Evolutionary conservation across 495 filamentous ascomycete genomes (phyloP).

Genomic region (Tuber calosporum): DNA sequence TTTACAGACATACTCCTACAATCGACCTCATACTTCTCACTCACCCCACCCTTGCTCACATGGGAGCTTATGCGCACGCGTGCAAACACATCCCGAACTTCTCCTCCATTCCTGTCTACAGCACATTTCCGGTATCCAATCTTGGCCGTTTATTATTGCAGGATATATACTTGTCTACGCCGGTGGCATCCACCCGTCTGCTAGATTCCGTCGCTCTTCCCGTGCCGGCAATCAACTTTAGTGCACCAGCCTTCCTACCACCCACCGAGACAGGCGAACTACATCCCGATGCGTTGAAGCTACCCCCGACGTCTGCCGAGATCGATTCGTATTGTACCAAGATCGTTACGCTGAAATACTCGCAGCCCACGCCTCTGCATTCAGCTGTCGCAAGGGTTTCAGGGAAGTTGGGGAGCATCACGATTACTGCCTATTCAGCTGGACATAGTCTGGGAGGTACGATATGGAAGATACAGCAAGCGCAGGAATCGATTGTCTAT

Average conservation of each 20-base stretch:
- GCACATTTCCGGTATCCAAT: slow-evolving; percentile 85
- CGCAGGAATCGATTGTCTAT: slow-evolving; percentile 93
- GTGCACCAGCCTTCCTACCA: slow-evolving; percentile 40
- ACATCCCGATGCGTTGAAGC: slow-evolving; percentile 34
- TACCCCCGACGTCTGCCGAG: slow-evolving; percentile 71
- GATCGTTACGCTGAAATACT: slow-evolving; percentile 95
- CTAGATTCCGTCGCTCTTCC: slow-evolving; percentile 51
- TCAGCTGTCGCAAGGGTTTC: slow-evolving; percentile 37
- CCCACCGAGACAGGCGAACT: slow-evolving; percentile 20
- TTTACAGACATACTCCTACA: slow-evolving; percentile 51
- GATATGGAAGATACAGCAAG: slow-evolving; percentile 98
- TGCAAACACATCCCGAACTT: slow-evolving; percentile 94
- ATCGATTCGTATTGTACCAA: slow-evolving; percentile 84
- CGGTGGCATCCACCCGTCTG: slow-evolving; percentile 74
- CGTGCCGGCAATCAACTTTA: slow-evolving; percentile 49
- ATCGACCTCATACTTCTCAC: slow-evolving; percentile 92
- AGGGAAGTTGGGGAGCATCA: slow-evolving; percentile 56
- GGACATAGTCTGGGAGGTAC: slow-evolving; percentile 93
- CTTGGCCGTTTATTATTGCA: slow-evolving; percentile 84
- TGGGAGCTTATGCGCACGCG: slow-evolving; percentile 91
- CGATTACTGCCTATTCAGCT: slow-evolving; percentile 92
- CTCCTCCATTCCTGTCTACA: slow-evolving; percentile 88
- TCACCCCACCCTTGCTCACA: slow-evolving; percentile 80
- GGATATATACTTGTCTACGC: slow-evolving; percentile 86
- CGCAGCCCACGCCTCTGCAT: slow-evolving; percentile 77